phyloP scores from a whole-genome alignment of 169 alveolate genomes.

The Plasmodium falciparum region DNA sequence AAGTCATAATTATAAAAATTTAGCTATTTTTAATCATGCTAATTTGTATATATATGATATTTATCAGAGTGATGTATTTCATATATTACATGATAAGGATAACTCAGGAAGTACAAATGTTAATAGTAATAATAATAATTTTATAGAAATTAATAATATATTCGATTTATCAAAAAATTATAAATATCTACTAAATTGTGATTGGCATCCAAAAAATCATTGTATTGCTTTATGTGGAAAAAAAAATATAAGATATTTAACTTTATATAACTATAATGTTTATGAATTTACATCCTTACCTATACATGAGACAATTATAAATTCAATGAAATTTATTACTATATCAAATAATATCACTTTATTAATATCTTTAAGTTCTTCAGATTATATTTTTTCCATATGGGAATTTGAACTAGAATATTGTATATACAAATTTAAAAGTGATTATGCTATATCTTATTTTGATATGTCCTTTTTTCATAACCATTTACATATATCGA shows the following conservation, averaged over 20 bases:
- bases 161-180: conserved; percentile 70
- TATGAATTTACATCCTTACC: conserved; percentile 66
- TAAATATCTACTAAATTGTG: conserved; percentile 53
- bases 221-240: conserved; percentile 75
- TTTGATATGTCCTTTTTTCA: conserved; percentile 53
- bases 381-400: conserved; percentile 58
- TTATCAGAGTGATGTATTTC: conserved; percentile 7
- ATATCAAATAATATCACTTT: conserved; percentile 46
- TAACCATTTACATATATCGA: conserved; percentile 40
- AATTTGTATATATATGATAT: conserved; percentile 59
- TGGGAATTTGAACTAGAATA: conserved; percentile 75
- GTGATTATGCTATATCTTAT: conserved; percentile 56
- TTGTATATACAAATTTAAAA: conserved; percentile 74
- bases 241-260: conserved; percentile 51
- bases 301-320: conserved; percentile 48
- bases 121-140: conserved; percentile 5
- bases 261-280: conserved; percentile 59
- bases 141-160: conserved; percentile 28
- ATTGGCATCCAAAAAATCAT: conserved; percentile 71
- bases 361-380: conserved; percentile 59
- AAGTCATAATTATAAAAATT: conserved; percentile 62
- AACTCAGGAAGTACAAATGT: background rate
- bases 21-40: conserved; percentile 65
- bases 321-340: conserved; percentile 50
- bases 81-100: background rate